These are phyloP conservation scores for Diplodia seriata DNA, from an alignment of 2,329 filamentous ascomycete genomes.

Conservation along the genomic window DNA sequence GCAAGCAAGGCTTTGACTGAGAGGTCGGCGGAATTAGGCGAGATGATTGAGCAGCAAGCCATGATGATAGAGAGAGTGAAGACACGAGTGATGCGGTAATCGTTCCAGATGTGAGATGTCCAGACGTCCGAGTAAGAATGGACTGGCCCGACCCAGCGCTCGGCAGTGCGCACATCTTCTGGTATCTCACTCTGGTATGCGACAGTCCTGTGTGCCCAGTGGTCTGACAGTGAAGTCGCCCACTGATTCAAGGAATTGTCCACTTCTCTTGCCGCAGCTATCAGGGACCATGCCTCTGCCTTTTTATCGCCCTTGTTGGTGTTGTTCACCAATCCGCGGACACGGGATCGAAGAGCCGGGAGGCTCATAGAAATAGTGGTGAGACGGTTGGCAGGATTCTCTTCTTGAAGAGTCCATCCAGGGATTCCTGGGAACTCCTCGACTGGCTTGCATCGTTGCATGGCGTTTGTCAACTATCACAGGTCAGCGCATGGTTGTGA, in stretches of 20 bases:
- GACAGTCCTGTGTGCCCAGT: slow-evolving; percentile 47
- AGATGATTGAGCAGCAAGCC: slow-evolving; percentile 44
- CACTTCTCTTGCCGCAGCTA: slow-evolving; percentile 46
- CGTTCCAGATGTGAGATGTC: slow-evolving; percentile 50
- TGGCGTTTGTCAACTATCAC: slow-evolving; percentile 47
- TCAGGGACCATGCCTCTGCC: slow-evolving; percentile 43
- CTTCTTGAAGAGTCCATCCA: slow-evolving; percentile 47
- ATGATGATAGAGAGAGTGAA: slow-evolving; percentile 51
- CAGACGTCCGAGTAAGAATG: slow-evolving; percentile 50
- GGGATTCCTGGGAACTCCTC: slow-evolving; percentile 46
- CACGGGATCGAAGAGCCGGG: slow-evolving; percentile 46
- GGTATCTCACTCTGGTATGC: slow-evolving; percentile 41
- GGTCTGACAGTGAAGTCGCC: slow-evolving; percentile 45
- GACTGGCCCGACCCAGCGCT: slow-evolving; percentile 49
- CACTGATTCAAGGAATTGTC: slow-evolving; percentile 48
- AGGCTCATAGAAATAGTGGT: slow-evolving; percentile 50
- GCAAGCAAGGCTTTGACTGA: slow-evolving; percentile 41
- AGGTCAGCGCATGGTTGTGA: slow-evolving; percentile 22
- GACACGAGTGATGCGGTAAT: slow-evolving; percentile 51
- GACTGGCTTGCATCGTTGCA: slow-evolving; percentile 49
- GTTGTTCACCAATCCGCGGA: slow-evolving; percentile 42
- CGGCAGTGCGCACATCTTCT: slow-evolving; percentile 42
- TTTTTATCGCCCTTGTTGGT: slow-evolving; percentile 34
- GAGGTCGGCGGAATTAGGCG: slow-evolving; percentile 46
- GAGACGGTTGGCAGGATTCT: slow-evolving; percentile 51